A percentile compares a stretch with the other conserved stretches of the same genome.
phyloP scores from a whole-genome alignment of 331 rosid species.

The Quercus tomentella region DNA sequence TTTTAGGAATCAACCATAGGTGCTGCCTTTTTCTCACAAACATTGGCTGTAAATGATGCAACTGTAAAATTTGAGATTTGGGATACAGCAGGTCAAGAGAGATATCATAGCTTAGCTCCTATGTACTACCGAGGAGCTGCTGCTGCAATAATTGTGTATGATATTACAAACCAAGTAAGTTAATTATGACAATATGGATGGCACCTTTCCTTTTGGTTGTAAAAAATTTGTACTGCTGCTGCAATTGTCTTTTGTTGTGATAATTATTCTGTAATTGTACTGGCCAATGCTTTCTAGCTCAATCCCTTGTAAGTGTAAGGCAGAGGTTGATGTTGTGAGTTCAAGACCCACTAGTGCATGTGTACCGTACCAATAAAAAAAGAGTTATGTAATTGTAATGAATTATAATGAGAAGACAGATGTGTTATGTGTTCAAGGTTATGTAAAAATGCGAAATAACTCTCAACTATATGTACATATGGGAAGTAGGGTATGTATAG shows the following conservation, averaged over 20 bases:
- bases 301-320: no score
- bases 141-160: conserved; percentile 96
- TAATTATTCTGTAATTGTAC: background rate
- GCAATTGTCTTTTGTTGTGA: background rate
- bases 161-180: conserved; percentile 62
- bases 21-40: conserved; percentile 99
- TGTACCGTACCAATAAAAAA: no score
- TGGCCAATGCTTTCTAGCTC: no score
- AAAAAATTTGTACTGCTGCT: background rate
- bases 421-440: background rate
- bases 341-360: no score
- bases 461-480: background rate
- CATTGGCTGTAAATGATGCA: conserved; percentile 95
- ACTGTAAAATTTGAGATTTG: conserved; percentile 98
- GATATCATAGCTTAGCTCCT: conserved; percentile 99
- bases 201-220: conserved; percentile 1
- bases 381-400: background rate
- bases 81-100: conserved; percentile 99
- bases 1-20: conserved; percentile 95
- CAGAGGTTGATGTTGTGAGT: no score
- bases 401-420: background rate
- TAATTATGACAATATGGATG: background rate
- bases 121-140: conserved; percentile 99
- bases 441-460: background rate
- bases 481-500: background rate